Conservation (phyloP, 2,329 filamentous ascomycete species). For the Apiospora malaysiana region DNA sequence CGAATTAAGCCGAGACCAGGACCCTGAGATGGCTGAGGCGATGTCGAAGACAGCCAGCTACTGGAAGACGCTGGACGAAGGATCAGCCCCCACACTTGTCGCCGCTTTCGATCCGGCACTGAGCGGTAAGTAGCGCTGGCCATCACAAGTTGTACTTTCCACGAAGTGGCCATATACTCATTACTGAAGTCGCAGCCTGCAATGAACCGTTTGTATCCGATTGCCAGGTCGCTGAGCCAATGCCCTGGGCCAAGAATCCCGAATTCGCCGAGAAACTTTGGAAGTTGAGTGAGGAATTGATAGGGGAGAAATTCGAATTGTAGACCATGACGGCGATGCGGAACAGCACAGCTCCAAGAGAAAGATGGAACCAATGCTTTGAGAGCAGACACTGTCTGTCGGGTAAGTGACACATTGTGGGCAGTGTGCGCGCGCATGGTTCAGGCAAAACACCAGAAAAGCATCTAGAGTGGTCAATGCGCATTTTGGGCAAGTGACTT, state of each 20-base stretch:
- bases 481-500: not conserved
- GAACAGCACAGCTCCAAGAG: not conserved
- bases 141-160: not conserved
- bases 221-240: slow-evolving; percentile 42
- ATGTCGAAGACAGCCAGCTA: slow-evolving; percentile 36
- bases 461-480: not conserved
- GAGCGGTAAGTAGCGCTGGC: slow-evolving; percentile 31
- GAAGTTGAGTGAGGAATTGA: slow-evolving; percentile 48
- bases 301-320: slow-evolving; percentile 42
- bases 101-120: slow-evolving; percentile 43
- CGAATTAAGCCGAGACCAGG: slow-evolving; percentile 43
- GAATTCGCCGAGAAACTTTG: slow-evolving; percentile 45
- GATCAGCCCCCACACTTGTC: slow-evolving; percentile 42
- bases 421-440: not conserved
- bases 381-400: too few relatives aligned
- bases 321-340: not conserved
- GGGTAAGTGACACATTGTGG: not conserved
- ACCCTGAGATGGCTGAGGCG: slow-evolving; percentile 38
- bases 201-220: slow-evolving; percentile 42
- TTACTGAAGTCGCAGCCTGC: slow-evolving; percentile 11
- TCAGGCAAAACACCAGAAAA: not conserved
- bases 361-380: too few relatives aligned
- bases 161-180: not conserved
- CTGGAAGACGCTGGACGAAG: slow-evolving; percentile 42
- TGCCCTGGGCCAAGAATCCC: slow-evolving; percentile 36